Percentiles rank a stretch among this genome's conserved stretches.
These are phyloP conservation scores for Aspergillus campestris DNA, from an alignment of 495 filamentous ascomycete genomes.

Conservation along the genomic window DNA sequence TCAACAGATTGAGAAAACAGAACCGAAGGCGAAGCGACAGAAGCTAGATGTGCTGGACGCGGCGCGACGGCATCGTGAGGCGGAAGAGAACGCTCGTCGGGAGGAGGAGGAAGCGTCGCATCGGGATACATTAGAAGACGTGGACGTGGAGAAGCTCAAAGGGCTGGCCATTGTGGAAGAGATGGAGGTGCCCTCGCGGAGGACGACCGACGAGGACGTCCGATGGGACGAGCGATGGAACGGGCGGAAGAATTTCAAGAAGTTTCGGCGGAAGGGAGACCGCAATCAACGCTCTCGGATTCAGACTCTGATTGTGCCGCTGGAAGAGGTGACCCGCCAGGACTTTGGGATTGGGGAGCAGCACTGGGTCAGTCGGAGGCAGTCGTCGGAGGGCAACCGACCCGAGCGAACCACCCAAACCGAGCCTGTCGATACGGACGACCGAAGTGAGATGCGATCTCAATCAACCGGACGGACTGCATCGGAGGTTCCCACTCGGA, in stretches of 20 bases:
- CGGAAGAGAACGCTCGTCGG: slow-evolving; percentile 49
- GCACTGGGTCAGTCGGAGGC: slow-evolving; percentile 52
- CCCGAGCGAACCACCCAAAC: slow-evolving; percentile 13
- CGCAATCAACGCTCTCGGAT: slow-evolving; percentile 35
- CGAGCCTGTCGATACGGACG: slow-evolving; percentile 5
- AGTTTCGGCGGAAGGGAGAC: slow-evolving; percentile 59
- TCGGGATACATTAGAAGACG: slow-evolving; percentile 42
- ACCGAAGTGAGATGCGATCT: slow-evolving; percentile 10
- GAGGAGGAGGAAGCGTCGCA: slow-evolving; percentile 50
- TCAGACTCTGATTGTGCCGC: slow-evolving; percentile 59
- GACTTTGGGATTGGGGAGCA: slow-evolving; percentile 79
- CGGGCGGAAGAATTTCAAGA: slow-evolving; percentile 94
- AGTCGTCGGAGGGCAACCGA: no score
- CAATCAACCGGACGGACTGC: slow-evolving; percentile 5
- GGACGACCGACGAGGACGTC: slow-evolving; percentile 27
- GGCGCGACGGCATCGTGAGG: slow-evolving; percentile 58
- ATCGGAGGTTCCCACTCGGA: slow-evolving; percentile 10
- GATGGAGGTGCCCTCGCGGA: slow-evolving; percentile 51
- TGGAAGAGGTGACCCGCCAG: slow-evolving; percentile 73
- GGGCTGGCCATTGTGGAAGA: slow-evolving; percentile 72
- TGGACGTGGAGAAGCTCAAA: slow-evolving; percentile 63
- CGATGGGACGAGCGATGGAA: slow-evolving; percentile 93
- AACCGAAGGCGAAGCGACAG: slow-evolving; percentile 35
- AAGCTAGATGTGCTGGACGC: slow-evolving; percentile 63
- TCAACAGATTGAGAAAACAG: slow-evolving; percentile 11